Evolutionary conservation across 257 asterid genomes (phyloP).

Genomic region (Anisodus tanguticus): DNA sequence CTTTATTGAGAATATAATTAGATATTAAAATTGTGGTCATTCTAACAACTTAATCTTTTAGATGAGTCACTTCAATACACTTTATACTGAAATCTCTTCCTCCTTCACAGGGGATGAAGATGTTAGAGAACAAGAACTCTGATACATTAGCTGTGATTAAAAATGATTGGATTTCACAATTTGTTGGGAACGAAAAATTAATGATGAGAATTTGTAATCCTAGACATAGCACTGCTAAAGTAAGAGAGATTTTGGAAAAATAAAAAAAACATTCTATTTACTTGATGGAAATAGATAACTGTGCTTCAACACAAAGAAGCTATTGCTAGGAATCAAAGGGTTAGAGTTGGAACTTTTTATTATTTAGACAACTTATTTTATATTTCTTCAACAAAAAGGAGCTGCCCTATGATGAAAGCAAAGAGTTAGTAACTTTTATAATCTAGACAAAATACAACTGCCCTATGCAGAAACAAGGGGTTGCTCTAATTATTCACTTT

Average conservation of each 20-base stretch:
- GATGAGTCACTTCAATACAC: too few relatives aligned
- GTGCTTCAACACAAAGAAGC: background rate
- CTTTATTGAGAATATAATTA: background rate
- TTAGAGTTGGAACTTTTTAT: too few relatives aligned
- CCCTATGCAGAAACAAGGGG: constrained; percentile 54
- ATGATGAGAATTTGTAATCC: background rate
- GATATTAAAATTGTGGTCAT: too few relatives aligned
- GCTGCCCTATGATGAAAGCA: constrained; percentile 17
- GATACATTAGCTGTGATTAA: background rate
- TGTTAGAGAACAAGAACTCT: background rate
- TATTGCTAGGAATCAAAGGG: background rate
- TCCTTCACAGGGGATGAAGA: background rate
- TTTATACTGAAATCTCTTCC: background rate
- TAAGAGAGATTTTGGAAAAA: background rate
- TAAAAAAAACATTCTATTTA: background rate
- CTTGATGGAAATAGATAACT: background rate
- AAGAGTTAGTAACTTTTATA: constrained; percentile 15
- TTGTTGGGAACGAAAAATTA: background rate
- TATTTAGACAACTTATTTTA: too few relatives aligned
- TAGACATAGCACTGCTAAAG: constrained; percentile 14
- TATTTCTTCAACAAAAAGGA: constrained; percentile 22
- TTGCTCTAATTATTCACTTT: constrained; percentile 31
- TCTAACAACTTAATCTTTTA: too few relatives aligned
- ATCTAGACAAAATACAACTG: constrained; percentile 30
- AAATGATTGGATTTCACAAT: constrained; percentile 18